A percentile compares a stretch with the other conserved stretches of the same genome.
Conservation (phyloP, 2,329 filamentous ascomycete genomes). For the Aspergillus awamori region DNA sequence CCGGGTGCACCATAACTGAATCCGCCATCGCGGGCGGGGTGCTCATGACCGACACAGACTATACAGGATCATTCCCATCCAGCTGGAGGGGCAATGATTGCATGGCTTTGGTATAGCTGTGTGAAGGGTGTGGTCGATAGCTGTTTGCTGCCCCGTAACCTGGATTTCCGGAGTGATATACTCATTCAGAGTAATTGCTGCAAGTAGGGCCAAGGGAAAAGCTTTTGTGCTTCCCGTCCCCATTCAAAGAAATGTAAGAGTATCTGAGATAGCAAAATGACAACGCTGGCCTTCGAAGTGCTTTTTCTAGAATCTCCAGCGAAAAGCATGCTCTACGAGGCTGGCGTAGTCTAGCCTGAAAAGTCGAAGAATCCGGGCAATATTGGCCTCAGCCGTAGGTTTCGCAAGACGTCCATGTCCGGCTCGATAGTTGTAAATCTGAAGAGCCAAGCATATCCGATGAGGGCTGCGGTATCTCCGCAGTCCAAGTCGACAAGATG, state of each 20-base stretch:
- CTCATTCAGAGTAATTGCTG: neutral
- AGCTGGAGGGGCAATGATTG: neutral
- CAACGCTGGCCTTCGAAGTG: constrained; percentile 7
- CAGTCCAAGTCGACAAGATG: neutral
- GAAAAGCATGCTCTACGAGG: neutral
- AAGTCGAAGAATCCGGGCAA: neutral
- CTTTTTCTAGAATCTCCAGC: neutral
- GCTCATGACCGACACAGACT: neutral
- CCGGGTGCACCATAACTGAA: neutral
- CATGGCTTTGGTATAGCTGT: neutral
- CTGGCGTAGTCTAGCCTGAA: neutral
- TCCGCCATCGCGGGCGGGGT: neutral
- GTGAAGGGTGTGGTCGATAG: neutral
- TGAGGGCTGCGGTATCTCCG: neutral
- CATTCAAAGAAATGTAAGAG: neutral
- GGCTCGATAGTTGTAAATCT: neutral
- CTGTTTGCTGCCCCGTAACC: neutral
- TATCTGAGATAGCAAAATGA: constrained; percentile 1
- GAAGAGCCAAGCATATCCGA: neutral
- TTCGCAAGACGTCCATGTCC: constrained; percentile 2
- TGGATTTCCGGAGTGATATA: neutral
- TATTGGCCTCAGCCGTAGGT: neutral
- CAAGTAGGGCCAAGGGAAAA: neutral
- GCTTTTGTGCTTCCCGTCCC: constrained; percentile 6
- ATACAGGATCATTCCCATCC: neutral